Evolutionary conservation across 2,329 filamentous ascomycete genomes (phyloP).

Genomic region (Pseudocercospora crystallina): DNA sequence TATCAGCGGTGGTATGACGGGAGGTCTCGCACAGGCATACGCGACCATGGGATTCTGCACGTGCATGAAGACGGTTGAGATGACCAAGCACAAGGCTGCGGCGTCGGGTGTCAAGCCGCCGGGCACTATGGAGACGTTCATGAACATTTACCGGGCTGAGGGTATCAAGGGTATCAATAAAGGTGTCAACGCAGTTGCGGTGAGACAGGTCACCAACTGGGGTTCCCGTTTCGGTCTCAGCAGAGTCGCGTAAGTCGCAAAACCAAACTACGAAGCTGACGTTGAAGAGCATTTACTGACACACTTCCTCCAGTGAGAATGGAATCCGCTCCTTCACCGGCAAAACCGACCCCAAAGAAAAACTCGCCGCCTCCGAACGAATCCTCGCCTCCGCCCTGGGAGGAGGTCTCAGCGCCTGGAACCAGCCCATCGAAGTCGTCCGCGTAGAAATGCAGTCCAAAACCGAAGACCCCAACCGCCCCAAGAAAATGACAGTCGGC

Average conservation of each 20-base stretch:
- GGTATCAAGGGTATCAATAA: constrained; percentile 96
- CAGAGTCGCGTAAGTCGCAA: constrained; percentile 62
- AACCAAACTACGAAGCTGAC: not conserved
- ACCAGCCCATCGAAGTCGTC: constrained; percentile 99
- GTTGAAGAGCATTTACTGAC: not conserved
- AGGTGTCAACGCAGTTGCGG: constrained; percentile 97
- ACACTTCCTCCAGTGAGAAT: constrained; percentile 57
- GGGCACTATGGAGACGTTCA: constrained; percentile 93
- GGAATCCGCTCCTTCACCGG: constrained; percentile 75
- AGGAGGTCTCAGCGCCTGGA: constrained; percentile 96
- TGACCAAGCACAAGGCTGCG: constrained; percentile 95
- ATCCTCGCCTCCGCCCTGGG: constrained; percentile 81
- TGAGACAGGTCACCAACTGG: constrained; percentile 99
- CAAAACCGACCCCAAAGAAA: constrained; percentile 72
- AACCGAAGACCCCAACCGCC: constrained; percentile 94
- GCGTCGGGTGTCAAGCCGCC: constrained; percentile 78
- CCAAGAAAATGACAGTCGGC: constrained; percentile 97
- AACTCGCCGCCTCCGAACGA: constrained; percentile 81
- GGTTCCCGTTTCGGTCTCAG: constrained; percentile 92
- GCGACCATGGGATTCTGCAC: constrained; percentile 99
- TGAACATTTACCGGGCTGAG: constrained; percentile 93
- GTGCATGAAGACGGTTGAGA: constrained; percentile 99
- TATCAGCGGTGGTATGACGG: constrained; percentile 86
- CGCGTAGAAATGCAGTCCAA: constrained; percentile 99
- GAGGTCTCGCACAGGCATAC: constrained; percentile 96